Evolutionary conservation across 805 yeast species (phyloP), one percentile per base, ranked within the genome.

Genomic region (Yamadazyma olivae): DNA sequence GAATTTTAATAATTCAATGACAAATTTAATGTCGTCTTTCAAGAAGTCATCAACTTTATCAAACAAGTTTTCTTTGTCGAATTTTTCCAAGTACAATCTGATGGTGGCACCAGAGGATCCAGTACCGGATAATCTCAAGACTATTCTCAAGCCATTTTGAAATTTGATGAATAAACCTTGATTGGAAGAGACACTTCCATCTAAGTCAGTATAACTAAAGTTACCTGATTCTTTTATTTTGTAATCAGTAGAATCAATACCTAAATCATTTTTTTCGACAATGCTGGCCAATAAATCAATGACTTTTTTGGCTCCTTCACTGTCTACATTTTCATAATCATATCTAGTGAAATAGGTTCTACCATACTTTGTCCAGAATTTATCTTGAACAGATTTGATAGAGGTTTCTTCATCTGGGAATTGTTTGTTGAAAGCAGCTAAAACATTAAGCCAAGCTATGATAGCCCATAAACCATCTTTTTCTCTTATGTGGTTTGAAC

Each of bases 401-500:
- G 93, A 75, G 17, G 84, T 82, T 30, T 60, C 62, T 39, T 55
- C 53, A 23, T 67, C 69, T 33, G 87, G 83, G 54, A 81, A 71
- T 34, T 66, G 56, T 51, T 74, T 69, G 52, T 79, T 79, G 58
- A 83, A 89, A 30, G 82, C 87, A 17, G 97, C 98, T 54, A 91
- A 74, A 37, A 91, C 88, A 54, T 93, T 93, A 56, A 93, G 76
- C 99, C 99, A 91, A 5, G 98, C 98, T 43, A 88, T 77, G 53
- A 91, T 79, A 24, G 98, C 98, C 99, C 99, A 91, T 42, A 91
- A 64, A 43, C 99, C 99, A 64, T 91, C 99, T 63, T 91, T 91
- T 63, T 91, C 99, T 59, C 99, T 83, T 47, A 93, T 84, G 57
- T 91, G 99, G 67, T 91, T 84, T 14, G 97, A 89, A 30, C 99